Evolutionary conservation across 352 stramenopile species (phyloP).

Genomic region (Pythium insidiosum): DNA sequence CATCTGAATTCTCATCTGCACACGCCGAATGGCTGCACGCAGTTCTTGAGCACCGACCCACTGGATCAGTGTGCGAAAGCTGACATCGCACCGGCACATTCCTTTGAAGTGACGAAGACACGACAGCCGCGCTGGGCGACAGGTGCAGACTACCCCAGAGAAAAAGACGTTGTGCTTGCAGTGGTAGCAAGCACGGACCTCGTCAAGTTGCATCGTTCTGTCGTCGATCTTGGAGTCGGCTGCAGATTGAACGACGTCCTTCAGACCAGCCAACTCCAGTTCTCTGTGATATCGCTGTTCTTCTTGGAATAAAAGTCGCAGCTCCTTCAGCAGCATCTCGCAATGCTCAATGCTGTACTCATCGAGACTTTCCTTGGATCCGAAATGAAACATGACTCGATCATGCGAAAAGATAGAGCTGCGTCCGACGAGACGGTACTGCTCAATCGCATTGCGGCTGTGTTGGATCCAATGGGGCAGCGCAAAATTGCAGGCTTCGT

Average conservation of each 20-base stretch:
- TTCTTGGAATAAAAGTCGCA: conserved; percentile 64
- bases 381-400: conserved; percentile 76
- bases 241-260: conserved; percentile 48
- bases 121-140: conserved; percentile 42
- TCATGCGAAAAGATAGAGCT: conserved; percentile 79
- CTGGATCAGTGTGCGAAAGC: conserved; percentile 48
- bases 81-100: conserved; percentile 58
- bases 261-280: conserved; percentile 27
- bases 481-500: conserved; percentile 86
- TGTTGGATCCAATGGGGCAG: conserved; percentile 82
- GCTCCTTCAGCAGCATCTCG: conserved; percentile 55
- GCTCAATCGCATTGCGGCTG: conserved; percentile 56
- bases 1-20: conserved; percentile 54
- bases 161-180: conserved; percentile 82
- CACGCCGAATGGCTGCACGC: conserved; percentile 59
- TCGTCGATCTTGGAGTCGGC: conserved; percentile 66
- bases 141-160: conserved; percentile 63
- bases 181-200: conserved; percentile 53
- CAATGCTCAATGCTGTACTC: conserved; percentile 52
- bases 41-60: conserved; percentile 57
- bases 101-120: conserved; percentile 53
- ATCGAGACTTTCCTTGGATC: conserved; percentile 48
- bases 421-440: conserved; percentile 51
- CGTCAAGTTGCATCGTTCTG: conserved; percentile 63
- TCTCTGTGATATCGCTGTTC: conserved; percentile 55